Percentiles rank a stretch among this genome's conserved stretches.
These are phyloP conservation scores for Verticillium dahliae DNA, from an alignment of 2,329 filamentous ascomycete genomes.

Conservation along the genomic window DNA sequence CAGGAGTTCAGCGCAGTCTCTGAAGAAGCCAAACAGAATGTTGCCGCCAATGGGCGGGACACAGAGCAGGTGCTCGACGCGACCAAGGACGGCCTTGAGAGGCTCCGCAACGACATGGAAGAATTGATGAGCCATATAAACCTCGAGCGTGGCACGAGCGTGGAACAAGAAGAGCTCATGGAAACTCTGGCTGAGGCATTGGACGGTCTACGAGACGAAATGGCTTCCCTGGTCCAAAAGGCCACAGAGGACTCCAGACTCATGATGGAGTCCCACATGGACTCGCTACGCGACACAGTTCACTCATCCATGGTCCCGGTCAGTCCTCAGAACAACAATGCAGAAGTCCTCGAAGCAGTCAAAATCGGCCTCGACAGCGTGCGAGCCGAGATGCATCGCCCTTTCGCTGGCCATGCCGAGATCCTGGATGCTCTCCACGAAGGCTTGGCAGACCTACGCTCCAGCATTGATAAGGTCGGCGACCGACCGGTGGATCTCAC, in stretches of 20 bases:
- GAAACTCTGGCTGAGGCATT: conserved; percentile 60
- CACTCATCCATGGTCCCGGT: conserved; percentile 61
- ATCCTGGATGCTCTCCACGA: conserved; percentile 87
- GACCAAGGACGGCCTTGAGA: conserved; percentile 80
- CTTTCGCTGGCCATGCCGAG: conserved; percentile 69
- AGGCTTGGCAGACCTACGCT: conserved; percentile 70
- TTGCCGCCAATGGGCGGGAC: conserved; percentile 70
- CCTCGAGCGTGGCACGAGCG: conserved; percentile 36
- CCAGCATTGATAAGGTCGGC: conserved; percentile 68
- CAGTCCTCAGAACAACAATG: conserved; percentile 42
- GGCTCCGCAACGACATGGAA: conserved; percentile 73
- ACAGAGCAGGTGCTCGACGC: conserved; percentile 86
- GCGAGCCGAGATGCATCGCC: conserved; percentile 65
- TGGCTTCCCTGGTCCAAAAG: conserved; percentile 52
- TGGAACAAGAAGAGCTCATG: conserved; percentile 72
- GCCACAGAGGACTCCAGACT: conserved; percentile 50
- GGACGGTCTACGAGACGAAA: conserved; percentile 60
- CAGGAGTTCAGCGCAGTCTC: conserved; percentile 54
- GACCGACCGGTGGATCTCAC: conserved; percentile 79
- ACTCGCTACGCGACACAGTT: conserved; percentile 72
- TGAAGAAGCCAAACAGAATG: conserved; percentile 67
- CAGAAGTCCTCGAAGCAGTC: conserved; percentile 66
- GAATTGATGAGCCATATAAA: conserved; percentile 66
- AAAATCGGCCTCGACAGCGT: conserved; percentile 68
- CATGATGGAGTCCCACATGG: conserved; percentile 74